Percentiles rank a stretch among this genome's conserved stretches.
Evolutionary conservation across 371 early-diverging fungal genomes (phyloP).

Genomic region (Fennellomyces sp.): DNA sequence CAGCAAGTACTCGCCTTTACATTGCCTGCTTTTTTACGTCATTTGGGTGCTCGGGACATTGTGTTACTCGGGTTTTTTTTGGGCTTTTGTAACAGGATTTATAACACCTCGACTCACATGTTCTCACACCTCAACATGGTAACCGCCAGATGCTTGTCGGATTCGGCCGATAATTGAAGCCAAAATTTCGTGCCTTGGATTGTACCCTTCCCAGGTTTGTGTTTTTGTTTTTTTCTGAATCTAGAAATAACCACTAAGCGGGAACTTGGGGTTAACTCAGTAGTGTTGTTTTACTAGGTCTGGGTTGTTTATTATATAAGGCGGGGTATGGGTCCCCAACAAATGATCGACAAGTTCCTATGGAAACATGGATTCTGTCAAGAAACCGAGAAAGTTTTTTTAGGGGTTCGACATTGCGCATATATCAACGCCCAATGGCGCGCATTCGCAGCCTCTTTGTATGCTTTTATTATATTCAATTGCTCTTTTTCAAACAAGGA

Average conservation of each 20-base stretch:
- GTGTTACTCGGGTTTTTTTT: not conserved
- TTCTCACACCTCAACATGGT: not conserved
- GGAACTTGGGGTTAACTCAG: not conserved
- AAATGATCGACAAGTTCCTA: not conserved
- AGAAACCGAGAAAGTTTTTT: not conserved
- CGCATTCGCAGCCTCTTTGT: not conserved
- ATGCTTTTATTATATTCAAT: too few species aligned
- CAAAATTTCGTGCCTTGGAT: not conserved
- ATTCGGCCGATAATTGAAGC: too few species aligned
- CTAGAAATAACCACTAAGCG: not conserved
- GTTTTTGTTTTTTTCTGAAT: not conserved
- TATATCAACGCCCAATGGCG: not conserved
- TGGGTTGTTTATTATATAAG: not conserved
- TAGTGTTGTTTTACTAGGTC: not conserved
- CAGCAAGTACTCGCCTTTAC: too few species aligned
- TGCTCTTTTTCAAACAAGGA: too few species aligned
- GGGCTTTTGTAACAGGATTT: not conserved
- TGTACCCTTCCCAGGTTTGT: not conserved
- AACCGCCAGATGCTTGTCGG: too few species aligned
- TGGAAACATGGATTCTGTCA: conserved; percentile 3
- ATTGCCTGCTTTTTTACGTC: conserved; percentile 1
- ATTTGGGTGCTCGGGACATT: not conserved
- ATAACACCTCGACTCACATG: not conserved
- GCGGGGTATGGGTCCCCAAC: too few species aligned
- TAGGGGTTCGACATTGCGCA: not conserved